Base-by-base conservation (phyloP, 306 rosid species). In the Alnus rubra region DNA sequence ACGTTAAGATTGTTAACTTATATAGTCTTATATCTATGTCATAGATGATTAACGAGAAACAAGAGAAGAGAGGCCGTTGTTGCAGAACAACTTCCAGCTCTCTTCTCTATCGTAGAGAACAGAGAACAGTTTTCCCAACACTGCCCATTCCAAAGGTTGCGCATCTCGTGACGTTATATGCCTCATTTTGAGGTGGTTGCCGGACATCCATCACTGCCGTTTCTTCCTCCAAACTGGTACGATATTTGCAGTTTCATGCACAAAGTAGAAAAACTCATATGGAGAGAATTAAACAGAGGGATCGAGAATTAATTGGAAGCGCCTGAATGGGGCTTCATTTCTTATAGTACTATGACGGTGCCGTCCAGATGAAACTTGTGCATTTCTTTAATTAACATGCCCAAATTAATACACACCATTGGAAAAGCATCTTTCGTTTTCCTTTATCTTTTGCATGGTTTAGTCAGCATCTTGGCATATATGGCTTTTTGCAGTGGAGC, bases 21-120 rank as follows among this genome's bases (percentile, higher is more conserved):
- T 35, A 35, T 35, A 35, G 39, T 3, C 2, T 35, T 39, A 4
- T 39, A 4, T 39, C 44, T 39, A 39, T 39, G 4, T 4, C 44
- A 39, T 39, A 4, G 44, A 39, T 4, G 4, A 4, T 23, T 23
- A 23, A 2, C 0, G 1, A 5, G 5, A 5, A 58, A 58, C 28
- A 23, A 23, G 28, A 31, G 2, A 39, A 19, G 37, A 28, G 0
- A 19, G 1, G 9, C 23, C n/a, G 16, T 37, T 18, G 0, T 77
- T 74, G 84, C 82, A 84, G 78, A 74, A 70, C 80, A n/a, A 74
- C 83, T 81, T 58, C 55, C 74, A 81, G 71, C 82, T 84, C 81
- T 84, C 1, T 5, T 74, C 42, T 28, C 50, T 59, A 11, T 50
- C 10, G 9, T 33, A 0, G 8, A 59, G 5, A 12, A 16, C 2